A percentile compares a stretch with the other conserved stretches of the same genome.
Conservation (phyloP, 2,329 filamentous ascomycete species). For the Aquanectria penicillioides region DNA sequence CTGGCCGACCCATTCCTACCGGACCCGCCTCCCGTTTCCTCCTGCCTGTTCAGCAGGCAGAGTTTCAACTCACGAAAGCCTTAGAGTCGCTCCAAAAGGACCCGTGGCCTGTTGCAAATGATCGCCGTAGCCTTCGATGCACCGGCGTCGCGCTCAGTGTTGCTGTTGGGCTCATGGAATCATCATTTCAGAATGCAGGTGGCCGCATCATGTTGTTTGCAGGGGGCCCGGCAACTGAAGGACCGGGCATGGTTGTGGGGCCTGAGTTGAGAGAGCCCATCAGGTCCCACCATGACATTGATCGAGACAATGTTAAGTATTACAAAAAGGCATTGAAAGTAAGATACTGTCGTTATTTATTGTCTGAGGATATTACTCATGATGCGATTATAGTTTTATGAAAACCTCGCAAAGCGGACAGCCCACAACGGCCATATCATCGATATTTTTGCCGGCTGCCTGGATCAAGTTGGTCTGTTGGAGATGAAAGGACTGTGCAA, state of each 20-base stretch:
- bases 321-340: slow-evolving; percentile 99
- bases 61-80: slow-evolving; percentile 96
- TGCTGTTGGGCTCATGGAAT: slow-evolving; percentile 90
- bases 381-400: slow-evolving; percentile 77
- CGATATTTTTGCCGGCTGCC: slow-evolving; percentile 96
- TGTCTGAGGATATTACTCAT: slow-evolving; percentile 37
- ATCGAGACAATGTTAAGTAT: slow-evolving; percentile 98
- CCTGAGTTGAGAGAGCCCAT: slow-evolving; percentile 96
- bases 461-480: slow-evolving; percentile 95
- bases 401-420: slow-evolving; percentile 90
- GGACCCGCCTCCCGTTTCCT: slow-evolving; percentile 90
- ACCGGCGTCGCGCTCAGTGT: slow-evolving; percentile 97
- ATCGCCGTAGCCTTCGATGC: slow-evolving; percentile 89
- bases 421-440: slow-evolving; percentile 98
- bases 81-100: slow-evolving; percentile 96
- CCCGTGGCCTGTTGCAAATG: slow-evolving; percentile 95
- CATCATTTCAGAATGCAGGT: slow-evolving; percentile 94
- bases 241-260: slow-evolving; percentile 95
- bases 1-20: slow-evolving; percentile 79
- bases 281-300: slow-evolving; percentile 97
- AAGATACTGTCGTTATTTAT: slow-evolving; percentile 34
- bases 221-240: slow-evolving; percentile 93
- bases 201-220: slow-evolving; percentile 97
- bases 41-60: slow-evolving; percentile 92
- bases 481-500: slow-evolving; percentile 99